Percentiles rank a stretch among this genome's conserved stretches.
Evolutionary conservation across 1,284 basidiomycete genomes (phyloP).

Genomic region (Exobasidium cylindrosporum): DNA sequence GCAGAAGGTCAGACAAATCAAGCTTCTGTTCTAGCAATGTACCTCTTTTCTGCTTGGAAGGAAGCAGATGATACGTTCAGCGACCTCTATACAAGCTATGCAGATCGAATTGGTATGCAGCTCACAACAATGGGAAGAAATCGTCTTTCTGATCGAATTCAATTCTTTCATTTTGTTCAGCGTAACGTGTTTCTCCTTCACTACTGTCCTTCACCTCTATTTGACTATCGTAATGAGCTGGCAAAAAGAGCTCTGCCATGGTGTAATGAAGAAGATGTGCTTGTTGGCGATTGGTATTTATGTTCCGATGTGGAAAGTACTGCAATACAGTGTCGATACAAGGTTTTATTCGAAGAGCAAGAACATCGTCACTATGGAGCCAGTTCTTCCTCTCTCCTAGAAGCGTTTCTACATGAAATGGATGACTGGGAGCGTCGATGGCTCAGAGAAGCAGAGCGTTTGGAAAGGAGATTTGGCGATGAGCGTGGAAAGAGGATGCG

Average conservation of each 20-base stretch:
- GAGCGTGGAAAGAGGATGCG: constrained; percentile 18
- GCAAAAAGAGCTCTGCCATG: constrained; percentile 26
- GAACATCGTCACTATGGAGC: constrained; percentile 1
- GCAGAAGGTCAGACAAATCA: constrained; percentile 25
- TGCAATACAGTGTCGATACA: constrained; percentile 34
- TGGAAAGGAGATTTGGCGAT: constrained; percentile 2
- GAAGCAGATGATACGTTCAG: constrained; percentile 32
- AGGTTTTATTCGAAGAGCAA: constrained; percentile 28
- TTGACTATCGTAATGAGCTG: neutral
- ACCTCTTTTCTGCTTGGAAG: constrained; percentile 34
- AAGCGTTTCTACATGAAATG: constrained; percentile 25
- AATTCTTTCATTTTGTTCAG: constrained; percentile 36
- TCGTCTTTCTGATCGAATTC: constrained; percentile 26
- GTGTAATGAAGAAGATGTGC: constrained; percentile 23
- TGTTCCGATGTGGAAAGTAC: constrained; percentile 33
- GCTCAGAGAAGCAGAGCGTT: neutral
- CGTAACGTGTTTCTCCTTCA: constrained; percentile 32
- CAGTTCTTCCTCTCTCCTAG: constrained; percentile 23
- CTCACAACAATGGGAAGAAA: constrained; percentile 15
- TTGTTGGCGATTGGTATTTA: constrained; percentile 27
- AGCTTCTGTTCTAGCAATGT: constrained; percentile 32
- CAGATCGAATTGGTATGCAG: constrained; percentile 19
- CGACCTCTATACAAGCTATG: constrained; percentile 32
- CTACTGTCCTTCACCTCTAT: constrained; percentile 13
- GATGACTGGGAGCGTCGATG: constrained; percentile 2